These are phyloP conservation scores for Xerocomellus intermedius DNA, from an alignment of 768 basidiomycete genomes.

Conservation along the genomic window DNA sequence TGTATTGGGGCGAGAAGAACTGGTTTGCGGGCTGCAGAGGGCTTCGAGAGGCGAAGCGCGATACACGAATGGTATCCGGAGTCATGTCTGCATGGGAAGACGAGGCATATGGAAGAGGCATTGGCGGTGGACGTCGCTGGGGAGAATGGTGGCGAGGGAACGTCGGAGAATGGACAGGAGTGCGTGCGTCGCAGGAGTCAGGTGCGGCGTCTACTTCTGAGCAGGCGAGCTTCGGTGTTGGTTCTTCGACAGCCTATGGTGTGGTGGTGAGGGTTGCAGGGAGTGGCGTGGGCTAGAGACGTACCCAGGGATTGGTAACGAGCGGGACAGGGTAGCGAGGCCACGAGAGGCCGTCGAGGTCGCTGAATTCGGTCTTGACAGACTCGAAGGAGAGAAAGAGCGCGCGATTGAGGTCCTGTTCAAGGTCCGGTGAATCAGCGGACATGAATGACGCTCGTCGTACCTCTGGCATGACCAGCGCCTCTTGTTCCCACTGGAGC, in stretches of 20 bases:
- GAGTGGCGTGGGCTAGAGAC: slow-evolving; percentile 4
- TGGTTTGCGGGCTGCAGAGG: slow-evolving; percentile 30
- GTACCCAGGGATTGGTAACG: slow-evolving; percentile 27
- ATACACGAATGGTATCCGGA: slow-evolving; percentile 41
- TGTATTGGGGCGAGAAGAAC: slow-evolving; percentile 7
- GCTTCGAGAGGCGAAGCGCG: slow-evolving; percentile 23
- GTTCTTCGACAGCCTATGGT: slow-evolving; percentile 26
- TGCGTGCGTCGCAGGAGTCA: slow-evolving; percentile 8
- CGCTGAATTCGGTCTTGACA: slow-evolving; percentile 61
- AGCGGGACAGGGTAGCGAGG: slow-evolving; percentile 35
- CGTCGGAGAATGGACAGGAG: slow-evolving; percentile 10
- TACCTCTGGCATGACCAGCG: slow-evolving; percentile 58
- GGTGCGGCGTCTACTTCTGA: slow-evolving; percentile 17
- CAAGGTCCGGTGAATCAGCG: slow-evolving; percentile 11
- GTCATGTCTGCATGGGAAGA: slow-evolving; percentile 39
- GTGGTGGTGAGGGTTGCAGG: not conserved
- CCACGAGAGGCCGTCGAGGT: slow-evolving; percentile 60
- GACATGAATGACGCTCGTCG: not conserved
- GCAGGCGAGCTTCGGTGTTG: slow-evolving; percentile 27
- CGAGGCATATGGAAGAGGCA: slow-evolving; percentile 27
- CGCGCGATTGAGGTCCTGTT: slow-evolving; percentile 32
- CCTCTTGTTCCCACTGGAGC: slow-evolving; percentile 52
- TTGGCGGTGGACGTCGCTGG: slow-evolving; percentile 1
- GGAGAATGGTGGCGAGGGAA: not conserved
- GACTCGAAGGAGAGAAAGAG: slow-evolving; percentile 44